Evolutionary conservation across 805 yeast genomes (phyloP), one percentile per base, ranked within the genome.

Genomic region (Debaryomyces prosopidis): DNA sequence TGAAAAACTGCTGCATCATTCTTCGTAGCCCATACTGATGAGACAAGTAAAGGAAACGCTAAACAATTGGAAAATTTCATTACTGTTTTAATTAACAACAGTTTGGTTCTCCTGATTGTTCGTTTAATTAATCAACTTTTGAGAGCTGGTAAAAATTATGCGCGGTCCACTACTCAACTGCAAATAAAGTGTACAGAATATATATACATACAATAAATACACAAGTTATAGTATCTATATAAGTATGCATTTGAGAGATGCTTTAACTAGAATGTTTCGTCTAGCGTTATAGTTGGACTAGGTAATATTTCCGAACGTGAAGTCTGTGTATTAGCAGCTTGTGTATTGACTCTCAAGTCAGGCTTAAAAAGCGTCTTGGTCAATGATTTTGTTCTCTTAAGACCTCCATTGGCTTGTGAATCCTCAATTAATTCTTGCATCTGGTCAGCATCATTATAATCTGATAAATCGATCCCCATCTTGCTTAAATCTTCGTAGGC

Each of bases 321-420:
- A 39, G n/a, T 20, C 20, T 15, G 42, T 27, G 5, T 8, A 19
- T 39, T 33, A 5, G 40, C 34, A 6, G 42, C 40, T 4, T 41
- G 39, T 9, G 69, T 63, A 23, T 57, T 50, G 30, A 68, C 40
- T 35, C 40, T 50, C 42, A 65, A 57, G 8, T 53, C 51, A 1
- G 76, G 76, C 39, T 55, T 64, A 53, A 65, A 71, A 16, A 71
- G 57, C 9, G 75, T 70, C 42, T 59, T 66, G 4, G 75, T 69
- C 18, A 59, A 43, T 1, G 71, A 66, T 23, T 51, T 54, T 16
- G 65, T 44, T 37, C 69, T 57, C 36, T 44, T 45, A 5, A 46
- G 14, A 3, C 36, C 31, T 2, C 5, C 15, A 12, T 19, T 28
- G n/a, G 9, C 28, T 6, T 43, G 39, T 8, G 40, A 14, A 8